Conservation (phyloP, 345 rosid genomes). For the Eucalyptus pauciflora region DNA sequence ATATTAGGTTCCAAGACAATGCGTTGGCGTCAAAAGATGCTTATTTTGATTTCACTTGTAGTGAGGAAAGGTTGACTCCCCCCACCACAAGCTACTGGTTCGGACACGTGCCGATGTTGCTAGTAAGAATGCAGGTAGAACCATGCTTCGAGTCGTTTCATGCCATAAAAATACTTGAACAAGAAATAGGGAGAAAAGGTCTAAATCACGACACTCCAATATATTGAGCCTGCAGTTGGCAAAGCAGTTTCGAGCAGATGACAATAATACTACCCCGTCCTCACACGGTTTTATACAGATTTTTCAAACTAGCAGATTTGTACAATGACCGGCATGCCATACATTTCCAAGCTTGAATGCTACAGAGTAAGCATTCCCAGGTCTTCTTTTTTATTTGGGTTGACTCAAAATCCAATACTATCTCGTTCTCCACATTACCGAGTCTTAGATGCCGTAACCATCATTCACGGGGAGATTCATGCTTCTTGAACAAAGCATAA, state of each 20-base stretch:
- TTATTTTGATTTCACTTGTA: background rate
- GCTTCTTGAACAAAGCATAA: constrained; percentile 31
- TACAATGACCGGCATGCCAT: background rate
- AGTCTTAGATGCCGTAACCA: background rate
- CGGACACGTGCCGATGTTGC: background rate
- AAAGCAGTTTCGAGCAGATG: background rate
- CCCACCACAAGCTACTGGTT: background rate
- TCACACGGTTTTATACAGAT: background rate
- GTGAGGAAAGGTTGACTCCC: background rate
- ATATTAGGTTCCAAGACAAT: background rate
- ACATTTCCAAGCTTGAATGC: background rate
- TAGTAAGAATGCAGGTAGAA: background rate
- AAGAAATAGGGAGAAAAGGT: background rate
- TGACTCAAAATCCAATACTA: background rate
- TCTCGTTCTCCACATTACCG: background rate
- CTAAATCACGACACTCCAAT: background rate
- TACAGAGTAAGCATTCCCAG: background rate
- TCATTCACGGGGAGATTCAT: background rate
- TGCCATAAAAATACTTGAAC: background rate
- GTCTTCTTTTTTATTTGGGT: background rate
- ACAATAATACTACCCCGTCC: background rate
- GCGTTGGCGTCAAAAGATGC: background rate
- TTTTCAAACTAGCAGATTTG: background rate
- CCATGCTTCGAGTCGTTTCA: background rate
- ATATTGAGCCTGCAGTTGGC: background rate